Base-by-base conservation (phyloP, 139 green algal species). In the Chlorella vulgaris region DNA sequence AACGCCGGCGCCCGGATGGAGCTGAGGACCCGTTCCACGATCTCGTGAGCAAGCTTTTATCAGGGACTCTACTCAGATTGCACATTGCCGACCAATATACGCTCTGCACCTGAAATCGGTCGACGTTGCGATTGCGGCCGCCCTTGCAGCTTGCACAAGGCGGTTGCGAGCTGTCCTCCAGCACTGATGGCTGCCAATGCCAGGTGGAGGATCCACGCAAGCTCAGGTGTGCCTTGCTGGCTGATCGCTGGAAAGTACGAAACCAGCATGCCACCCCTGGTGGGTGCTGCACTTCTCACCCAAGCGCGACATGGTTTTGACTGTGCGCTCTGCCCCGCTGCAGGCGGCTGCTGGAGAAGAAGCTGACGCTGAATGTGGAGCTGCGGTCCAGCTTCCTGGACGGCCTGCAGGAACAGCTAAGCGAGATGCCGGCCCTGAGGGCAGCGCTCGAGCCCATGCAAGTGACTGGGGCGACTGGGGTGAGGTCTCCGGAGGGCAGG, bases 311-410 rank as follows among this genome's bases (percentile, higher is more conserved):
- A n/a, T n/a, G n/a, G n/a, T n/a, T n/a, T n/a, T n/a, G n/a, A n/a
- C n/a, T n/a, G n/a, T n/a, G n/a, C n/a, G n/a, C n/a, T n/a, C n/a
- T n/a, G n/a, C n/a, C n/a, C n/a, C n/a, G 55, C 55, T 21, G 31
- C 70, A 79, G 73, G 53, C 53, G 73, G 50, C 53, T 79, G 22
- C 69, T 87, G 78, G 78, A 87, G 40, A 55, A 74, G 58, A 71
- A 74, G 33, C 74, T 87, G 22, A 86, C 80, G 38, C 53, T 87
- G 10, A 81, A 87, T n/a, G 21, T 22, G 8, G 67, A 78, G n/a
- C 76, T 85, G 71, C 58, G 69, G 10, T 31, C 19, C 24, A 35
- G n/a, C 19, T 87, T 87, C 28, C 19, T 81, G 43, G 60, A 55
- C 28, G 69, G 83, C 5, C 51, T 84, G 70, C 24, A 63, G 42